Base-by-base conservation (phyloP, 306 rosid genomes). In the Trifolium pratense region DNA sequence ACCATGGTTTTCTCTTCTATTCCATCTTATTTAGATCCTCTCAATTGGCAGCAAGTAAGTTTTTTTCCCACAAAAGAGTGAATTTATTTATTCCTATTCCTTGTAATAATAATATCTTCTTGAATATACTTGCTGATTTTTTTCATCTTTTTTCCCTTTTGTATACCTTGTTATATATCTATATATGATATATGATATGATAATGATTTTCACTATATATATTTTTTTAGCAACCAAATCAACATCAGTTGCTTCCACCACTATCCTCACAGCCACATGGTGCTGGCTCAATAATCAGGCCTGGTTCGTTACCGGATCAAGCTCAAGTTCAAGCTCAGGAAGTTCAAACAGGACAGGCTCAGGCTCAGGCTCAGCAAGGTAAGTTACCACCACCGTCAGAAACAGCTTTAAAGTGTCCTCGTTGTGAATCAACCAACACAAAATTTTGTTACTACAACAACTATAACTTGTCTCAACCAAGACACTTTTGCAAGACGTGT, bases 1-100 rank as follows among this genome's bases (percentile, higher is more conserved):
- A 84, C 49, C 93, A 95, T 95, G 99, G 97, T 90, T 90, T 91
- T 88, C 96, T 86, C 99, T 71, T 91, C 96, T 85, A 84, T 83
- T 90, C 99, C 99, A 84, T 84, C 87, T 85, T 95, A 87, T 91
- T 88, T 95, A 91, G 99, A 95, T 90, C 89, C 97, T 89, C 95
- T 90, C 86, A 90, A 87, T 84, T 95, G 97, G 97, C 95, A 91
- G 17, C 99, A 89, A 96, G 99, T 94, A 87, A 70, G 61, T 42
- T 65, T 65, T 64, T 66, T 80, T 75, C 81, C 69, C 79, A 8
- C 52, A 66, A 14, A 15, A 29, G 37, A 81, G 37, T 20, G 20
- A 66, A 14, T 42, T 21, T 87, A 89, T 89, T 87, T 87, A 91
- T 91, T 91, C 97, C 86, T 87, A 88, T 89, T 89, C 97, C 83